Conservation (phyloP, 2,329 filamentous ascomycete genomes). For the Aspergillus sp. region DNA sequence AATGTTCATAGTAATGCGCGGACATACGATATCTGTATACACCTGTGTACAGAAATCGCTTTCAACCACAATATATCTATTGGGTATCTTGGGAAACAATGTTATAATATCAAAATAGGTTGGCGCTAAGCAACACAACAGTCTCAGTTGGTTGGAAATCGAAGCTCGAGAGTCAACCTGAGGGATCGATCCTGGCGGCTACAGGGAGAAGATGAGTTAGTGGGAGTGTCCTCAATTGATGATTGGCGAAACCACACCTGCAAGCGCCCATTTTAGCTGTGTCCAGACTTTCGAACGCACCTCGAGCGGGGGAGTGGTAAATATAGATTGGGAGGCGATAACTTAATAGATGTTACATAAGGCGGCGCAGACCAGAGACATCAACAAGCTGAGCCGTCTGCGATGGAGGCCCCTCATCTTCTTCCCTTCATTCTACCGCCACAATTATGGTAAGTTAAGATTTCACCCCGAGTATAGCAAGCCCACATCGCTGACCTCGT, state of each 20-base stretch:
- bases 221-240: neutral
- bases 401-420: neutral
- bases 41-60: too few species aligned
- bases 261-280: neutral
- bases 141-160: too few species aligned
- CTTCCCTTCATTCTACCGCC: neutral
- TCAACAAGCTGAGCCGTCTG: neutral
- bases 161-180: neutral
- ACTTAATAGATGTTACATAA: neutral
- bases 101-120: neutral
- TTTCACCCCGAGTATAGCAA: neutral
- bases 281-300: neutral
- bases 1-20: too few species aligned
- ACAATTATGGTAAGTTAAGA: neutral
- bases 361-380: neutral
- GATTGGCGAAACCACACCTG: rapidly evolving
- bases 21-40: too few species aligned
- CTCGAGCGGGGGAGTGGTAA: neutral
- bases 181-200: neutral
- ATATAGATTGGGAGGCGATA: neutral
- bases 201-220: neutral
- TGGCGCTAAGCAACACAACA: too few species aligned
- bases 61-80: too few species aligned
- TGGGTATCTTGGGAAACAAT: too few species aligned
- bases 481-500: neutral